These are phyloP conservation scores for Wickerhamomyces sydowiorum DNA, from an alignment of 805 yeast genomes.

Conservation along the genomic window DNA sequence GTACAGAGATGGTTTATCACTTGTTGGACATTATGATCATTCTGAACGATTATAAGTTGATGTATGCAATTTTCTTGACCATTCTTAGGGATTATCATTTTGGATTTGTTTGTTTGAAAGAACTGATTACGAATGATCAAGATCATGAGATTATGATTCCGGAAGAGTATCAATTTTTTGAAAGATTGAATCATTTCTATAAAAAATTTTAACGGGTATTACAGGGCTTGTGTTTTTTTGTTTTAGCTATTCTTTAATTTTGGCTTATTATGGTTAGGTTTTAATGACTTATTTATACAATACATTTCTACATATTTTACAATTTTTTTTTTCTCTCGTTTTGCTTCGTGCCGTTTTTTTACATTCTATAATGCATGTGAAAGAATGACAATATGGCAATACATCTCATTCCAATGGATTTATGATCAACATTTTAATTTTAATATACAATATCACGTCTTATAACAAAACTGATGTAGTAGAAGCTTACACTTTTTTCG, in stretches of 20 bases:
- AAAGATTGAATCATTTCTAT: constrained; percentile 11
- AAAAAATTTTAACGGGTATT: constrained; percentile 14
- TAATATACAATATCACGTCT: not conserved
- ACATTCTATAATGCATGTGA: too few relatives aligned
- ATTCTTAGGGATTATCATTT: constrained; percentile 44
- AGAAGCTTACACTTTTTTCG: not conserved
- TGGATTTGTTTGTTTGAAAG: constrained; percentile 36
- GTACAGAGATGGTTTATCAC: constrained; percentile 10
- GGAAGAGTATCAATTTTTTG: constrained; percentile 17
- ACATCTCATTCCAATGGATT: not conserved
- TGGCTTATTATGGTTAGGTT: not conserved
- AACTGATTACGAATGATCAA: constrained; percentile 11
- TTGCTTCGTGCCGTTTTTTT: too few relatives aligned
- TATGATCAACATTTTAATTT: not conserved
- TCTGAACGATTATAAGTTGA: constrained; percentile 29
- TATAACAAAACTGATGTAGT: not conserved
- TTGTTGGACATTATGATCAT: constrained; percentile 16
- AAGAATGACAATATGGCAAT: too few relatives aligned
- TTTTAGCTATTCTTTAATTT: not conserved
- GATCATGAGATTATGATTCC: constrained; percentile 4
- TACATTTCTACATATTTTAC: too few relatives aligned
- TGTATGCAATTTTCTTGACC: constrained; percentile 33
- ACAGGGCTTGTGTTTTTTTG: not conserved
- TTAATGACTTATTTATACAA: too few relatives aligned
- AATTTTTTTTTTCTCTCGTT: too few relatives aligned